Evolutionary conservation across 352 stramenopile species (phyloP).

Genomic region (Achlya hypogyna): DNA sequence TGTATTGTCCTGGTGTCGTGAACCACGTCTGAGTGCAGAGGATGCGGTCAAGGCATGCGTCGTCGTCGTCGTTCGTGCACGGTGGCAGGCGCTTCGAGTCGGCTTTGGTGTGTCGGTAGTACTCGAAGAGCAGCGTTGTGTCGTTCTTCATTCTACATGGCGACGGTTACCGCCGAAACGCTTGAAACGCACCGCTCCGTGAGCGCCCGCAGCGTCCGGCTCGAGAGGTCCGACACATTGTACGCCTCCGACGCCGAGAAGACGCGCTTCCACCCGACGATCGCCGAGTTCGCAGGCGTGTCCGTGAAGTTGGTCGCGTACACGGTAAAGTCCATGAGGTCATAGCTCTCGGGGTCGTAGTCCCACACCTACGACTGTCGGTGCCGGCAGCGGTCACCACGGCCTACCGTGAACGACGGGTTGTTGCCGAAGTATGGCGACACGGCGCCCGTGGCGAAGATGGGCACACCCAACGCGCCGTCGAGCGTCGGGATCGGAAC

Average conservation of each 20-base stretch:
- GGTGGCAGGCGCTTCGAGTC: slow-evolving; percentile 37
- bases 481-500: background rate
- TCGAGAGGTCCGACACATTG: slow-evolving; percentile 40
- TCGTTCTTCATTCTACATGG: slow-evolving; percentile 35
- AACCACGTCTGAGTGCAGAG: slow-evolving; percentile 74
- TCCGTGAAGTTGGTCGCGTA: slow-evolving; percentile 66
- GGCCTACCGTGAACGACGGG: slow-evolving; percentile 80
- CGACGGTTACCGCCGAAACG: background rate
- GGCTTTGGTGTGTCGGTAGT: slow-evolving; percentile 83
- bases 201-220: slow-evolving; percentile 33
- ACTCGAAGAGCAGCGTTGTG: slow-evolving; percentile 42
- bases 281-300: slow-evolving; percentile 35
- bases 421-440: slow-evolving; percentile 88
- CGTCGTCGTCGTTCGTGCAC: slow-evolving; percentile 26
- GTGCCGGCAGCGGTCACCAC: background rate
- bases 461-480: slow-evolving; percentile 38
- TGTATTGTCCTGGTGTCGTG: slow-evolving; percentile 57
- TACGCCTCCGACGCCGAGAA: slow-evolving; percentile 30
- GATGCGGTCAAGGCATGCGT: slow-evolving; percentile 42
- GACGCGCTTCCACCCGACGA: slow-evolving; percentile 29
- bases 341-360: slow-evolving; percentile 49
- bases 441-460: slow-evolving; percentile 75
- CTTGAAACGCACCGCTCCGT: background rate
- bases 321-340: slow-evolving; percentile 62
- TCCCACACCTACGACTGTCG: slow-evolving; percentile 38